Percentiles rank a stretch among this genome's conserved stretches.
Conservation (phyloP, 2,329 filamentous ascomycete genomes). For the Allantophomopsis cytisporea region DNA sequence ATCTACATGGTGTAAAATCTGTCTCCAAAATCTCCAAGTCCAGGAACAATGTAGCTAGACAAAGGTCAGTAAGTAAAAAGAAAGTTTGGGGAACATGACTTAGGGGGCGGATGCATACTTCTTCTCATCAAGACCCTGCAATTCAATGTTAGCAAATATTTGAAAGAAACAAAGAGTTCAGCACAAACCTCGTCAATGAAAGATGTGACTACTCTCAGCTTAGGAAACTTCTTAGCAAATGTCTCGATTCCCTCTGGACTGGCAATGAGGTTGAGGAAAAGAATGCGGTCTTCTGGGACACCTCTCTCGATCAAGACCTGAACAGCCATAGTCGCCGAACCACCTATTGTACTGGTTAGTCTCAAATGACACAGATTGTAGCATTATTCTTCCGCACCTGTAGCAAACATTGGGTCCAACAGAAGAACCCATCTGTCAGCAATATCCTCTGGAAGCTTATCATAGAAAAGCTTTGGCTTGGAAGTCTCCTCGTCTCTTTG, state of each 20-base stretch:
- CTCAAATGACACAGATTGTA: neutral
- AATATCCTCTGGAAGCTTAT: slow-evolving; percentile 93
- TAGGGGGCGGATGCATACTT: slow-evolving; percentile 48
- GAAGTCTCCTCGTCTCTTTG: slow-evolving; percentile 93
- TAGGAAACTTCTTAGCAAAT: slow-evolving; percentile 82
- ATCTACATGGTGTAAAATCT: slow-evolving; percentile 80
- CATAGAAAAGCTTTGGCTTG: slow-evolving; percentile 88
- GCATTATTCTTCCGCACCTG: slow-evolving; percentile 41
- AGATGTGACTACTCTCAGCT: slow-evolving; percentile 81
- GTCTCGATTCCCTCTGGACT: slow-evolving; percentile 84
- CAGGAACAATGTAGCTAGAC: slow-evolving; percentile 81
- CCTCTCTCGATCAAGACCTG: slow-evolving; percentile 82
- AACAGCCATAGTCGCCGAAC: slow-evolving; percentile 93
- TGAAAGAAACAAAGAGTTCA: neutral
- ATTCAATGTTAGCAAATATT: slow-evolving; percentile 6
- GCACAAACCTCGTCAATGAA: slow-evolving; percentile 69
- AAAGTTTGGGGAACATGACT: neutral
- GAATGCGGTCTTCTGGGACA: slow-evolving; percentile 86
- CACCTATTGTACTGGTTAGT: slow-evolving; percentile 39
- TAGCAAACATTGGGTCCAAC: slow-evolving; percentile 98
- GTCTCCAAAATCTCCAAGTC: slow-evolving; percentile 90
- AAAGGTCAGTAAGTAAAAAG: slow-evolving; percentile 6
- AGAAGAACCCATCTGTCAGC: slow-evolving; percentile 84
- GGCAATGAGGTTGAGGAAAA: slow-evolving; percentile 96
- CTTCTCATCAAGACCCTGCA: slow-evolving; percentile 83